Evolutionary conservation across 164 flowering plant genomes (phyloP).

Genomic region (Vitis amurensis): DNA sequence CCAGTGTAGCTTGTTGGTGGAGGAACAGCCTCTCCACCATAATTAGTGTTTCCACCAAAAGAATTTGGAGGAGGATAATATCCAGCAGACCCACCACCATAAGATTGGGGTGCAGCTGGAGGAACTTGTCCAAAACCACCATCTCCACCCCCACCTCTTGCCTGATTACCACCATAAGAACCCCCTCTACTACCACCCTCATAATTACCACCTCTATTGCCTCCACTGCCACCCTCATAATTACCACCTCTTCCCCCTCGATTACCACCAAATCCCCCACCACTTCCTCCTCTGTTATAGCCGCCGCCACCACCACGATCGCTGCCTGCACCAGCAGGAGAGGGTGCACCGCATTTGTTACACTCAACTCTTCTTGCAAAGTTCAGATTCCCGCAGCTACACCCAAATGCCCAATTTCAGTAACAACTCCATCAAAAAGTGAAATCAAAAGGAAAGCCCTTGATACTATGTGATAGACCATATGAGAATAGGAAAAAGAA

Average conservation of each 20-base stretch:
- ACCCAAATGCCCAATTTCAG: conserved; percentile 26
- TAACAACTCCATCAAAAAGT: not conserved
- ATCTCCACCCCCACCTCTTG: conserved; percentile 43
- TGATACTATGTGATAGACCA: not conserved
- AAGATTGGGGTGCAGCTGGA: conserved; percentile 44
- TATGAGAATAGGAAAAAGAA: not conserved
- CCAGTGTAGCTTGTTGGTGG: conserved; percentile 77
- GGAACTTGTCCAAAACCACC: conserved; percentile 58
- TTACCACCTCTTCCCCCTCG: conserved; percentile 23
- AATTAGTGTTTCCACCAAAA: conserved; percentile 53
- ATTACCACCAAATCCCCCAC: conserved; percentile 22
- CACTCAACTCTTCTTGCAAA: conserved; percentile 90
- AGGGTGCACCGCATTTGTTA: conserved; percentile 88
- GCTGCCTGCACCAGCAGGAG: conserved; percentile 49
- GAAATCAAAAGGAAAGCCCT: not conserved
- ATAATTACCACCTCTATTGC: conserved; percentile 18
- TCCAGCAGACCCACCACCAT: conserved; percentile 52
- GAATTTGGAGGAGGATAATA: conserved; percentile 46
- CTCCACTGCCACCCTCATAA: conserved; percentile 15
- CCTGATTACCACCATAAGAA: conserved; percentile 28
- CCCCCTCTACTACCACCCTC: conserved; percentile 37
- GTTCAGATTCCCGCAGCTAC: conserved; percentile 92
- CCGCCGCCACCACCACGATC: conserved; percentile 40
- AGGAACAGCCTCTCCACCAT: conserved; percentile 77
- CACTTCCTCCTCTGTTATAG: conserved; percentile 20